A percentile compares a stretch with the other conserved stretches of the same genome.
Evolutionary conservation across 1,284 basidiomycete species (phyloP).

Genomic region (Mycena sp.): DNA sequence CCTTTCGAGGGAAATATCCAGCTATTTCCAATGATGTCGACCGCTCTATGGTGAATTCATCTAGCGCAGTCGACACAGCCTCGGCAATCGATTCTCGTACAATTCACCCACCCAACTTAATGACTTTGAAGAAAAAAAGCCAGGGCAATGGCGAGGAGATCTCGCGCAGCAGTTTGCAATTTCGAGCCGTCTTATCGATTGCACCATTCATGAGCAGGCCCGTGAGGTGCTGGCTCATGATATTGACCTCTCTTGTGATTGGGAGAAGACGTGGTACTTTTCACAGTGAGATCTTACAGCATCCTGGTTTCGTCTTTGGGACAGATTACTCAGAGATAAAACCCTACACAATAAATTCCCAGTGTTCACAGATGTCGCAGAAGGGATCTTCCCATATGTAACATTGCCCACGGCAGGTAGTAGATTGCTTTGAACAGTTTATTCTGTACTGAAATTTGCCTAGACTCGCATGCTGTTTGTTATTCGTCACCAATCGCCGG

Average conservation of each 20-base stretch:
- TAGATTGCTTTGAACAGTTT: background rate
- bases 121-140: background rate
- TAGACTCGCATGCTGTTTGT: background rate
- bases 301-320: background rate
- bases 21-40: slow-evolving; percentile 12
- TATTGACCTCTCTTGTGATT: background rate
- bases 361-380: background rate
- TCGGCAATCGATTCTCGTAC: too few relatives aligned
- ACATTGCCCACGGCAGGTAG: background rate
- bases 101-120: background rate
- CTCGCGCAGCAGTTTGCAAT: background rate
- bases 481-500: background rate
- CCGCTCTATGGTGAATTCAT: background rate
- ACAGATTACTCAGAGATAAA: background rate
- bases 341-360: slow-evolving; percentile 11
- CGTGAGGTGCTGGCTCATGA: background rate
- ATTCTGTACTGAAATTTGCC: too few relatives aligned
- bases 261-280: slow-evolving; percentile 15
- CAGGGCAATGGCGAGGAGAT: background rate
- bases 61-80: too few relatives aligned
- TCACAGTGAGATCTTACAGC: background rate
- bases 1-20: slow-evolving; percentile 10
- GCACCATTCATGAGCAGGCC: background rate
- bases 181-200: background rate
- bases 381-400: slow-evolving; percentile 7